A percentile compares a stretch with the other conserved stretches of the same genome.
These are phyloP conservation scores for Oidiodendron maius DNA, from an alignment of 495 filamentous ascomycete species.

Conservation along the genomic window DNA sequence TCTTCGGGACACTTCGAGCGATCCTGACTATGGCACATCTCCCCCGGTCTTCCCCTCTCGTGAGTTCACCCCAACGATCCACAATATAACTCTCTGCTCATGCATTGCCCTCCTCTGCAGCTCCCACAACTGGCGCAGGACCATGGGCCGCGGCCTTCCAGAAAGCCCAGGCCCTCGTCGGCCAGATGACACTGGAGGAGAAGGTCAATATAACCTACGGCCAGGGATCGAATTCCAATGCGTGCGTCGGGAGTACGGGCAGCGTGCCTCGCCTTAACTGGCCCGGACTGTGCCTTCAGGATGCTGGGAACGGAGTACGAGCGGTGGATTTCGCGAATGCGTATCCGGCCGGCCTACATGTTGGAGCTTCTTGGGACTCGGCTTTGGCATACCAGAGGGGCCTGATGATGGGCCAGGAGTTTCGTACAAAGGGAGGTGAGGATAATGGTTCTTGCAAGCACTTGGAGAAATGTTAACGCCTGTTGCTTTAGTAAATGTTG, in stretches of 20 bases:
- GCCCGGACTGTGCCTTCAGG: constrained; percentile 69
- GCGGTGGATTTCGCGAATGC: constrained; percentile 61
- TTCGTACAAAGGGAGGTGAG: constrained; percentile 77
- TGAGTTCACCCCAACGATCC: too few relatives aligned
- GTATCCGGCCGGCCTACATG: constrained; percentile 72
- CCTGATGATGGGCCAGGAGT: constrained; percentile 70
- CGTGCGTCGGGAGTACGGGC: constrained; percentile 26
- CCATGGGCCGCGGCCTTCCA: constrained; percentile 73
- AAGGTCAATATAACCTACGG: constrained; percentile 96
- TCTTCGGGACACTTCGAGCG: too few relatives aligned
- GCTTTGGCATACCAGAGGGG: constrained; percentile 65
- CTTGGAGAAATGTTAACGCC: too few relatives aligned
- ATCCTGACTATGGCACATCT: too few relatives aligned
- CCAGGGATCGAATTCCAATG: constrained; percentile 82
- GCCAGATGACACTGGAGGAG: constrained; percentile 77
- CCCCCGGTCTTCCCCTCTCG: too few relatives aligned
- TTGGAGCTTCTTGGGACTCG: constrained; percentile 61
- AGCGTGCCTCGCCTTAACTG: constrained; percentile 47
- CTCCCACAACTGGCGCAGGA: too few relatives aligned
- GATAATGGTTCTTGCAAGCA: too few relatives aligned
- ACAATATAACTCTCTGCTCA: too few relatives aligned
- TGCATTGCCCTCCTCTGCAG: too few relatives aligned
- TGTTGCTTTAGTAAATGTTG: too few relatives aligned
- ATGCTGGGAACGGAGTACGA: constrained; percentile 73
- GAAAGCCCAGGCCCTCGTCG: constrained; percentile 74